Evolutionary conservation across 2,329 filamentous ascomycete genomes (phyloP), one percentile per base, ranked within the genome.

Genomic region (Cladophialophora yegresii): DNA sequence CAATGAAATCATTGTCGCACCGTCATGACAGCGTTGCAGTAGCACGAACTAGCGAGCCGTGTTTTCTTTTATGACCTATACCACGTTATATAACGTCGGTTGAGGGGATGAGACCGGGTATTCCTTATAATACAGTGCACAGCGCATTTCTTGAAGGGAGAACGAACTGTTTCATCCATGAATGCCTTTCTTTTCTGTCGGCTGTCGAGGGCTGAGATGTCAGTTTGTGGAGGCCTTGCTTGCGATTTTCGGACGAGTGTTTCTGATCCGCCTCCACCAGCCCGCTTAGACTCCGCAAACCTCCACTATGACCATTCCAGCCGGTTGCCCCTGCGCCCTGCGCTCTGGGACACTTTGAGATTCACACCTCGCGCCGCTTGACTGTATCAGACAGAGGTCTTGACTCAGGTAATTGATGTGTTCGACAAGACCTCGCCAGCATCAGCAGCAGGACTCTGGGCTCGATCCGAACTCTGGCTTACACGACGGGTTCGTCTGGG

Each of bases 121-220:
- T 47, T 36, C 22, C 20, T 65, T 59, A 43, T 58, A 57, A 54
- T 59, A 23, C 45, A 59, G 59, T 58, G 65, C 65, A 58, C 62
- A 58, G 62, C 62, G 65, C 62, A 57, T 30, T 49, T 64, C 56
- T 61, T 43, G 58, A 30, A 49, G 49, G 32, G 16, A 43, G 54
- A 56, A 53, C 3, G 45, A n/a, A 16, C 1, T 36, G 22, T 32
- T 26, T 33, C 20, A 55, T 55, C 54, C 22, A 50, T 28, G 26
- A 45, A 30, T 43, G 36, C 6, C 36, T 43, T 16, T 43, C 36
- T 2, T 43, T 43, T 43, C 16, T 43, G 36, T 20, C 16, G 36
- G 36, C 43, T 53, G 23, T 58, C 36, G 45, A 43, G 56, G 36
- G 49, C 28, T 50, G 16, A 33, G 26, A 9, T 50, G 45, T 23